phyloP scores from a whole-genome alignment of 495 filamentous ascomycete genomes.

The Penicillium chermesinum region DNA sequence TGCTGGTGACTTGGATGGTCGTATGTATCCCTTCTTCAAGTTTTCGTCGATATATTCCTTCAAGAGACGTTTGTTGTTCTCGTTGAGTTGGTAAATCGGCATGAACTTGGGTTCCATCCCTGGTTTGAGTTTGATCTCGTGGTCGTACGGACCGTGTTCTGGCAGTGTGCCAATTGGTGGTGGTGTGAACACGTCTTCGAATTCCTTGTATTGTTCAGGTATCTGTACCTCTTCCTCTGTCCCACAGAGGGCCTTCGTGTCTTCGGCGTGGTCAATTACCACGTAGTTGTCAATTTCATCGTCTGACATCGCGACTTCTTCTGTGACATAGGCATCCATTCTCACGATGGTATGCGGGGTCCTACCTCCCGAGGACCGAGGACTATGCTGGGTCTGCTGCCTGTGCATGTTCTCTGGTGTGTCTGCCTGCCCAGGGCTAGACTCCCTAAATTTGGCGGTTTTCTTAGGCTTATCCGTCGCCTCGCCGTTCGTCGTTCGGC shows the following conservation, averaged over 20 bases:
- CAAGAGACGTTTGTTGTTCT: constrained; percentile 5
- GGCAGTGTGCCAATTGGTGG: background rate
- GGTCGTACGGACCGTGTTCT: background rate
- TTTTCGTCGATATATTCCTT: constrained; percentile 19
- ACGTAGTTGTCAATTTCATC: background rate
- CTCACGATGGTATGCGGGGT: background rate
- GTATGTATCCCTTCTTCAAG: constrained; percentile 11
- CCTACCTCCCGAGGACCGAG: background rate
- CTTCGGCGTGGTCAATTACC: background rate
- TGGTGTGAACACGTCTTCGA: background rate
- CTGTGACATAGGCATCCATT: background rate
- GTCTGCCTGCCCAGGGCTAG: background rate
- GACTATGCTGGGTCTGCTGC: background rate
- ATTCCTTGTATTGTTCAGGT: background rate
- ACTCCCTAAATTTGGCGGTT: background rate
- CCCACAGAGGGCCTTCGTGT: background rate
- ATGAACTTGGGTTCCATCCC: background rate
- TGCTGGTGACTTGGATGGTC: constrained; percentile 6
- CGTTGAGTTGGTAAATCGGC: constrained; percentile 11
- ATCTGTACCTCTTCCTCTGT: background rate
- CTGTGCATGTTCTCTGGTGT: background rate
- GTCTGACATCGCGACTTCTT: background rate
- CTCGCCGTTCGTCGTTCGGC: background rate
- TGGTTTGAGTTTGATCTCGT: background rate
- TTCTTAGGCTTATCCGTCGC: background rate